These are phyloP conservation scores for Persicaria tinctoria DNA, from an alignment of 148 eudicot genomes.

Conservation along the genomic window DNA sequence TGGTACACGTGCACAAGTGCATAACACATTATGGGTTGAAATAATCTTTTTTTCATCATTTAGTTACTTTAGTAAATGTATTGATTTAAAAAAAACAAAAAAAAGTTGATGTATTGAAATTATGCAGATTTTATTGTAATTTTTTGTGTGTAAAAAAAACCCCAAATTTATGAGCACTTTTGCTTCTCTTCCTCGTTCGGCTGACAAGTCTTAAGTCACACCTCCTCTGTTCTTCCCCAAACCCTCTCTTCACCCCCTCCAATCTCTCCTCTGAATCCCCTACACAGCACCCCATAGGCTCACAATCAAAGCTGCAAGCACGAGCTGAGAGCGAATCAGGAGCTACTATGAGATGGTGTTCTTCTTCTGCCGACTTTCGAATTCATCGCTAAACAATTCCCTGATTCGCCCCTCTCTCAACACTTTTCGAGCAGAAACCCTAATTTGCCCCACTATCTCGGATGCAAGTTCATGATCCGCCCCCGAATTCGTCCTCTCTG, in stretches of 20 bases:
- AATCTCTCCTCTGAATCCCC: neutral
- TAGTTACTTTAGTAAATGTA: too few relatives aligned
- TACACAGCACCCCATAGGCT: neutral
- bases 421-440: neutral
- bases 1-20: too few relatives aligned
- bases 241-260: slow-evolving; percentile 4
- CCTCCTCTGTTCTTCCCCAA: slow-evolving; percentile 6
- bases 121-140: neutral
- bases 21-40: too few relatives aligned
- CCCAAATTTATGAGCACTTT: slow-evolving; percentile 5
- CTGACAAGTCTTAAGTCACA: neutral
- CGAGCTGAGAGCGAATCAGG: neutral
- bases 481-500: neutral
- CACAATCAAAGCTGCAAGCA: neutral
- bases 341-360: neutral
- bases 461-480: slow-evolving; percentile 7
- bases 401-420: neutral
- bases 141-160: neutral
- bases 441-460: neutral
- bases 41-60: too few relatives aligned
- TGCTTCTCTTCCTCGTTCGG: neutral
- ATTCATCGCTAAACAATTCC: neutral
- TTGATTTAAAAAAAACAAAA: too few relatives aligned
- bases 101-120: neutral
- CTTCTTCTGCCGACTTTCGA: neutral